These are phyloP conservation scores for Rhododendron molle DNA, from an alignment of 148 eudicot species.

Conservation along the genomic window DNA sequence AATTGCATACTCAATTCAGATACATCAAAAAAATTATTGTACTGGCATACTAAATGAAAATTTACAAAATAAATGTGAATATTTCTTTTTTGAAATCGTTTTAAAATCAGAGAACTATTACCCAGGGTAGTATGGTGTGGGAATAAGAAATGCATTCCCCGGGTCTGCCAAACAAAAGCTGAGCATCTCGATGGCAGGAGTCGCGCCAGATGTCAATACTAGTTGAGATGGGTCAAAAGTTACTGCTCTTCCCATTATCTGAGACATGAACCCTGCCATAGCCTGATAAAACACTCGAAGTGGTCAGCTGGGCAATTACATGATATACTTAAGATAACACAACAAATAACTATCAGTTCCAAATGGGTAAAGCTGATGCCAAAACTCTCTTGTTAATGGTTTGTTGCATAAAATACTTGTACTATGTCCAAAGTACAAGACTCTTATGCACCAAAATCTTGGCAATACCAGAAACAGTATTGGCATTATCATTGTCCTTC, in stretches of 20 bases:
- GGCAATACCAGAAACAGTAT: neutral
- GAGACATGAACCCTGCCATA: slow-evolving; percentile 74
- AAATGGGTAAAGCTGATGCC: neutral
- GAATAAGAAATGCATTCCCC: slow-evolving; percentile 85
- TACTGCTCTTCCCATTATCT: slow-evolving; percentile 47
- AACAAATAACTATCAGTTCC: neutral
- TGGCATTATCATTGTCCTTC: neutral
- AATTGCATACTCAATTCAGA: neutral
- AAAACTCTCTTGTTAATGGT: neutral
- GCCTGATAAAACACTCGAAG: slow-evolving; percentile 41
- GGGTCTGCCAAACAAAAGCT: slow-evolving; percentile 85
- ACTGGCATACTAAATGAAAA: neutral
- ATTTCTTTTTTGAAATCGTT: neutral
- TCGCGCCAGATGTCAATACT: slow-evolving; percentile 79
- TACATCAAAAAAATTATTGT: neutral
- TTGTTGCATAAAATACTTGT: neutral
- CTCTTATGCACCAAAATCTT: neutral
- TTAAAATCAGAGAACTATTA: slow-evolving; percentile 21
- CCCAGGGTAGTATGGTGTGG: slow-evolving; percentile 96
- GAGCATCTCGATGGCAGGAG: slow-evolving; percentile 90
- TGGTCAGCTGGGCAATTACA: neutral
- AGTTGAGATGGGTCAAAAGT: slow-evolving; percentile 68
- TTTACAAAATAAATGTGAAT: neutral
- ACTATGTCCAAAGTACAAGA: neutral
- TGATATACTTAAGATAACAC: neutral